phyloP scores from a whole-genome alignment of 2,329 filamentous ascomycete species.

The Alternaria triticina region DNA sequence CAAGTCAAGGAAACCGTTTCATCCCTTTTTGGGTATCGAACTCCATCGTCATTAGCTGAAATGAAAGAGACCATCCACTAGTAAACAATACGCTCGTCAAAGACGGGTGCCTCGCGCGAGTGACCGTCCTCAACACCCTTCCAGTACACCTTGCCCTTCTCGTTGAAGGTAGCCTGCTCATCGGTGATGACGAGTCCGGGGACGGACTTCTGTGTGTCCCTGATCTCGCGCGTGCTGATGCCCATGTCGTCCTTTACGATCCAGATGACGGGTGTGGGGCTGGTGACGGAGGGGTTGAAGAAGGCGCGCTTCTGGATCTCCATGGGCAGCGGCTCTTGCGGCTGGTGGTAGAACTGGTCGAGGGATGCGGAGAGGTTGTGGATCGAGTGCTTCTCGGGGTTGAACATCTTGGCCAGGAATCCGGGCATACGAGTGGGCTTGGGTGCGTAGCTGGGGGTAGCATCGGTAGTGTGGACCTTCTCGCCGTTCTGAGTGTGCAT shows the following conservation, averaged over 20 bases:
- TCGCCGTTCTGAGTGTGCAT: slow-evolving; percentile 17
- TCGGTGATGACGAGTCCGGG: slow-evolving; percentile 52
- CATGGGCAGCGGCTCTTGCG: slow-evolving; percentile 39
- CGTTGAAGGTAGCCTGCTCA: slow-evolving; percentile 53
- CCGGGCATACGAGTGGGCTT: slow-evolving; percentile 37
- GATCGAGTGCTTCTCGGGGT: slow-evolving; percentile 43
- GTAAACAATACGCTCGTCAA: slow-evolving; percentile 46
- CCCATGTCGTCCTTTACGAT: slow-evolving; percentile 54
- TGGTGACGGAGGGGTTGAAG: slow-evolving; percentile 53
- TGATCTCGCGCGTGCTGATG: slow-evolving; percentile 51
- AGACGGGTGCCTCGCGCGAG: slow-evolving; percentile 53
- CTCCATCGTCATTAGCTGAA: background rate
- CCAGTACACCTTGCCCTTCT: slow-evolving; percentile 55
- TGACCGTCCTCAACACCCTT: slow-evolving; percentile 46
- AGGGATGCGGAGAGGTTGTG: slow-evolving; percentile 37
- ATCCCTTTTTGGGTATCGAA: slow-evolving; percentile 2
- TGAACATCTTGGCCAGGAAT: slow-evolving; percentile 42
- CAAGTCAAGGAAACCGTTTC: background rate
- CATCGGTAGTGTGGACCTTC: background rate
- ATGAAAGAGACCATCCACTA: slow-evolving; percentile 18
- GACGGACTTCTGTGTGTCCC: slow-evolving; percentile 48
- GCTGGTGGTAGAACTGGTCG: slow-evolving; percentile 41
- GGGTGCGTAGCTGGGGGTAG: slow-evolving; percentile 20
- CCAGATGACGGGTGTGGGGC: slow-evolving; percentile 54
- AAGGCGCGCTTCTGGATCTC: slow-evolving; percentile 52